phyloP scores from a whole-genome alignment of 805 yeast genomes.

The Clavispora vitiphila region DNA sequence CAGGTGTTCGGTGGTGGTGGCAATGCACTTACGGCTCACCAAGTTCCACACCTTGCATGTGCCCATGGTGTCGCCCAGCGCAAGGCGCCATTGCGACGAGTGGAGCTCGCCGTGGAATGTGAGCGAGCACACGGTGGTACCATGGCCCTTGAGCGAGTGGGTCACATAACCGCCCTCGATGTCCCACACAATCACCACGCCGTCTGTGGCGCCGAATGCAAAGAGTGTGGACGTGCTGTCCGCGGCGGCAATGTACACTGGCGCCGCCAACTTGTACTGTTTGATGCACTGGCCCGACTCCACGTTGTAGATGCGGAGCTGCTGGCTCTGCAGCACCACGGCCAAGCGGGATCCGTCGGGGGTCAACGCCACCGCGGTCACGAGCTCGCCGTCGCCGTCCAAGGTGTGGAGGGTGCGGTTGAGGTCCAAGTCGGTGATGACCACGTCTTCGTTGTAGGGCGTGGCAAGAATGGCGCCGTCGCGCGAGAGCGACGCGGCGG shows the following conservation, averaged over 20 bases:
- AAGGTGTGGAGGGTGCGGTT: slow-evolving; percentile 55
- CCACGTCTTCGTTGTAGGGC: slow-evolving; percentile 71
- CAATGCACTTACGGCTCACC: slow-evolving; percentile 68
- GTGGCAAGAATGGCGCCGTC: slow-evolving; percentile 70
- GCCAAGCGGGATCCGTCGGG: slow-evolving; percentile 72
- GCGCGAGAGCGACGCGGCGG: slow-evolving; percentile 61
- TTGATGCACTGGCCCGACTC: slow-evolving; percentile 37
- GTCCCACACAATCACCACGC: slow-evolving; percentile 88
- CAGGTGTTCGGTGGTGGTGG: slow-evolving; percentile 66
- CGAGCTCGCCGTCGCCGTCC: slow-evolving; percentile 79
- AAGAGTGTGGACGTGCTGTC: slow-evolving; percentile 81
- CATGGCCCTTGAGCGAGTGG: slow-evolving; percentile 90
- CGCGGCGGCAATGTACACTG: slow-evolving; percentile 70
- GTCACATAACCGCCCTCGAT: slow-evolving; percentile 82
- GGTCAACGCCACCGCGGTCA: slow-evolving; percentile 71
- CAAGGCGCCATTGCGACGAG: slow-evolving; percentile 66
- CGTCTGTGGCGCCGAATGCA: slow-evolving; percentile 95
- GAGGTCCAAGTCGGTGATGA: slow-evolving; percentile 58
- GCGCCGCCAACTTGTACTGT: slow-evolving; percentile 63
- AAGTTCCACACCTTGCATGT: slow-evolving; percentile 53
- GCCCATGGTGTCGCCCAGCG: slow-evolving; percentile 64
- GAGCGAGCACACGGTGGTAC: slow-evolving; percentile 77
- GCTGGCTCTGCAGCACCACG: slow-evolving; percentile 78
- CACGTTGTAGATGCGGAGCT: slow-evolving; percentile 61
- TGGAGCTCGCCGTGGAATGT: slow-evolving; percentile 69